Base-by-base conservation (phyloP, 1,284 basidiomycete genomes). In the Pascua sp. region DNA sequence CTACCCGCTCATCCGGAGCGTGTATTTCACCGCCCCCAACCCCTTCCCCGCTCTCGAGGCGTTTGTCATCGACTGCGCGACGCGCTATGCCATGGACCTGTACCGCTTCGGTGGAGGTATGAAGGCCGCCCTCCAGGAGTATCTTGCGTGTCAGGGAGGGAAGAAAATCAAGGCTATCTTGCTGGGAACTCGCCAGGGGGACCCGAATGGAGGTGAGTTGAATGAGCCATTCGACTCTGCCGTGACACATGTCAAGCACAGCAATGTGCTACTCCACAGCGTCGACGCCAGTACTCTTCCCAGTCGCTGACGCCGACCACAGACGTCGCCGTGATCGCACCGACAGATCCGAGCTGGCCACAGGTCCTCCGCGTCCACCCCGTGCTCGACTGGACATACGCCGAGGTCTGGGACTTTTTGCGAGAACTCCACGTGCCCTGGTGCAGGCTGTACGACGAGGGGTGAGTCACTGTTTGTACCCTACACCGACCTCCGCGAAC, bases 371-470 rank as follows among this genome's bases (percentile, higher is more conserved):
- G 95, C 17, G 85, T 98, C 36, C 95, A 98, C 72, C 95, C 96
- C 0, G 90, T 98, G 66, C 88, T 98, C 50, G 88, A 97, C 71
- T 98, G 95, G 95, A 81, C 84, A 0, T 98, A 98, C 76, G 71
- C 78, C 2, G 86, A 96, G 60, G 85, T 98, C 2, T 98, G 96
- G 96, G 78, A 80, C 1, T 98, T 95, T 78, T 78, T 98, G 41
- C 81, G 86, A 8, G 80, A 81, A 57, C 80, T 95, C 10, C 73
- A 85, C 2, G 84, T 98, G 11, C 88, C 86, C 4, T 98, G 95
- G 75, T 98, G 95, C 71, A 70, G 73, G 36, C 76, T 98, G 44
- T 98, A 98, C 69, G 92, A 98, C 69, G 81, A 89, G 76, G 96
- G 96, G 88, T 92, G 61, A 60, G 66, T 62, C 17, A 12, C n/a